Conservation (phyloP, 2,329 filamentous ascomycete species). For the Cercospora sp. region DNA sequence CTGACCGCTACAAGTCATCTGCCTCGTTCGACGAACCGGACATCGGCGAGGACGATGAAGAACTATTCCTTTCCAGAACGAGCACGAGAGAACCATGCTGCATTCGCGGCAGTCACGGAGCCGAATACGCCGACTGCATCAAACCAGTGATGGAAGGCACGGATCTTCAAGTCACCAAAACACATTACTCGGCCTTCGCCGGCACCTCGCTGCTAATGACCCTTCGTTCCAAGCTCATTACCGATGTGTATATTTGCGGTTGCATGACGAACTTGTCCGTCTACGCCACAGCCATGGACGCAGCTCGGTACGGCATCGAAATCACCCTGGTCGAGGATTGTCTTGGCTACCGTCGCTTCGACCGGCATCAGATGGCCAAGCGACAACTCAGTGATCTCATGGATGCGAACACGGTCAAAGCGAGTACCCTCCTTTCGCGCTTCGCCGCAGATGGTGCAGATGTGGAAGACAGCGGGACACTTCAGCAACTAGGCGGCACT, state of each 20-base stretch:
- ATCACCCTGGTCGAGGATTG: constrained; percentile 88
- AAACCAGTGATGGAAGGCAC: constrained; percentile 50
- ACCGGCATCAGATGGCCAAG: constrained; percentile 69
- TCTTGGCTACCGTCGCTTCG: constrained; percentile 72
- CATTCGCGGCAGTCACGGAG: constrained; percentile 46
- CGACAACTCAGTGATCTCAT: constrained; percentile 71
- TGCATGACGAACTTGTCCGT: constrained; percentile 84
- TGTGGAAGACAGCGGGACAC: constrained; percentile 10
- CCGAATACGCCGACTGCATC: constrained; percentile 53
- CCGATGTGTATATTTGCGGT: constrained; percentile 85
- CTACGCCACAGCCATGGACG: constrained; percentile 88
- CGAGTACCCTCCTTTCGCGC: constrained; percentile 48
- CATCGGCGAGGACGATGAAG: constrained; percentile 44
- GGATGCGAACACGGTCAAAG: constrained; percentile 66
- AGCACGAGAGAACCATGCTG: constrained; percentile 45
- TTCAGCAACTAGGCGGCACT: constrained; percentile 3
- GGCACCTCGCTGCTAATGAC: constrained; percentile 70
- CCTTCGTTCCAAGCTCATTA: constrained; percentile 83
- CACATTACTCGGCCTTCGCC: constrained; percentile 84
- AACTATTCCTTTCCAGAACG: constrained; percentile 47
- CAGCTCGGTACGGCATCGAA: constrained; percentile 80
- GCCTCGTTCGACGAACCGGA: constrained; percentile 17
- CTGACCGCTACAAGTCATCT: constrained; percentile 17
- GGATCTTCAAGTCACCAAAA: constrained; percentile 64
- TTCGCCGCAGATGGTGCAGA: constrained; percentile 17